Conservation (phyloP, 352 stramenopile genomes). For the Phytophthora gonapodyides region DNA sequence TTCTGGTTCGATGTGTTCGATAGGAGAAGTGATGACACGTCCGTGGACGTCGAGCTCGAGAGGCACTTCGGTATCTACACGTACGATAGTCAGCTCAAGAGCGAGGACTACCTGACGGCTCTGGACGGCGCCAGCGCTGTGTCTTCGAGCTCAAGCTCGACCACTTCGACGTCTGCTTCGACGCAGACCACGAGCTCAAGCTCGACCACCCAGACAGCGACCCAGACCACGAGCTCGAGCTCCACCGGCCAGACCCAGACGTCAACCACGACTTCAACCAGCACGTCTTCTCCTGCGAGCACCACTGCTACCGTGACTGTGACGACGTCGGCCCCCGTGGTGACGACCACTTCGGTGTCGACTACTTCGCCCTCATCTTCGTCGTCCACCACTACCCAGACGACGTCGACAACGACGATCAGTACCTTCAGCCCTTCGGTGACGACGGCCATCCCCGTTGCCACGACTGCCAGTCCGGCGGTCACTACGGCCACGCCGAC, state of each 20-base stretch:
- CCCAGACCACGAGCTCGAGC: neutral
- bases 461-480: neutral
- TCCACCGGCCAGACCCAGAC: constrained; percentile 5
- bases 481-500: constrained; percentile 2
- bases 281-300: constrained; percentile 1
- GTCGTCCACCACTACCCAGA: neutral
- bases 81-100: constrained; percentile 51
- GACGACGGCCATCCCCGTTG: neutral
- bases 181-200: neutral
- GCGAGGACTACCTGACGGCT: constrained; percentile 31
- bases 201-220: neutral
- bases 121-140: constrained; percentile 17
- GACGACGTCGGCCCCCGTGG: neutral
- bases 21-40: constrained; percentile 51
- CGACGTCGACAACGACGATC: too few relatives aligned
- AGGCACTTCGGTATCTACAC: constrained; percentile 64
- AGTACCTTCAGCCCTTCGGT: too few relatives aligned
- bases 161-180: constrained; percentile 10
- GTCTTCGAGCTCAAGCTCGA: constrained; percentile 26
- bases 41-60: constrained; percentile 43
- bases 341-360: too few relatives aligned
- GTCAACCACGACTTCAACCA: constrained; percentile 10
- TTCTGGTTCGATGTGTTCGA: constrained; percentile 75
- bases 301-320: neutral
- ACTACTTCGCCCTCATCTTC: neutral